Base-by-base conservation (phyloP, 805 yeast species). In the Kodamaea kaohsiungensis region DNA sequence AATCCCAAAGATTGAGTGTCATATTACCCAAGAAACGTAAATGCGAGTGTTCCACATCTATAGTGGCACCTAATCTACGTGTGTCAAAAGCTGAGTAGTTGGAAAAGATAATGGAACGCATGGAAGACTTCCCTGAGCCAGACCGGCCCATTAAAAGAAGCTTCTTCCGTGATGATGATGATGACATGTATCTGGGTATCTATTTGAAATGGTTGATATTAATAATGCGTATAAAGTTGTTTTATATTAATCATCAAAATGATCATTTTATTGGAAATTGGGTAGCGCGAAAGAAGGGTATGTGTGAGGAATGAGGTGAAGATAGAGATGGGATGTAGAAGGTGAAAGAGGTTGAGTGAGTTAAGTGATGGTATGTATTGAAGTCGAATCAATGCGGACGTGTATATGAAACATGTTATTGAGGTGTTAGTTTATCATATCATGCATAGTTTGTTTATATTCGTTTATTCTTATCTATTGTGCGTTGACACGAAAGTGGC, bases 41-140 rank as follows among this genome's bases (percentile, higher is more conserved):
- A 71, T 93, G 97, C 1, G 98, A 91, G 66, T 95, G 97, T 66
- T 95, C 99, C n/a, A 95, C 98, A 66, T 95, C 99, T 54, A 95
- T 92, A 0, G 99, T 95, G 9, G 99, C 98, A 1, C 98, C 98
- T 12, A 95, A 72, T 54, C 98, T 79, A 59, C 98, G 80, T 2
- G 99, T 95, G 67, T 95, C 99, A 66, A 93, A 89, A 0, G 99
- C 99, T 1, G 97, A 89, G 70, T 95, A 95, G 66, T 95, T 95
- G 62, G 96, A 86, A 70, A 95, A 95, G 60, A 95, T 95, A 57
- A 95, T 93, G 46, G 96, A 90, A 62, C 98, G 79, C 99, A 95
- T 95, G 1, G 98, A 91, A 2, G 97, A 91, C 69, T 95, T 95
- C 1, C 99, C 99, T 4, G 97, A 90, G 45, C 99, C 98, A 25